Percentiles rank a stretch among this genome's conserved stretches.
Conservation (phyloP, 345 rosid genomes). For the Gossypioides kirkii region DNA sequence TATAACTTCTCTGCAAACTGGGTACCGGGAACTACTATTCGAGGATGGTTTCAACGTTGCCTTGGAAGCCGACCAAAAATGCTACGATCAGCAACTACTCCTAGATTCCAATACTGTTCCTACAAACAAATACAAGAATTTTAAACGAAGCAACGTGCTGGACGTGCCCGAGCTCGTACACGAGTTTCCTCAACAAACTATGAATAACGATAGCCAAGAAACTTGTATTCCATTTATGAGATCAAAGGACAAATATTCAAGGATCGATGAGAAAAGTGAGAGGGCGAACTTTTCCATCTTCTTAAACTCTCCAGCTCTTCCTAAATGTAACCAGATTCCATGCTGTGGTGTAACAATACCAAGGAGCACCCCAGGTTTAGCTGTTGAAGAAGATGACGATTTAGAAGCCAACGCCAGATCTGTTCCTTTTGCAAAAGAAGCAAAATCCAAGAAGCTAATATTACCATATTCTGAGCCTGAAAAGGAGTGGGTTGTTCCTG, state of each 20-base stretch:
- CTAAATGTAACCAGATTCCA: background rate
- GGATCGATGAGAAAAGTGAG: background rate
- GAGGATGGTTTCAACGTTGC: constrained; percentile 4
- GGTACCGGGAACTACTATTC: background rate
- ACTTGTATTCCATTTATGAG: background rate
- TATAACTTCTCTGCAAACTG: background rate
- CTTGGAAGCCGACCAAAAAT: background rate
- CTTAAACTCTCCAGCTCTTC: background rate
- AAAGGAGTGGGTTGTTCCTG: constrained; percentile 37
- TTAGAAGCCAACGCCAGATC: constrained; percentile 1
- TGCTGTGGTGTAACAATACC: background rate
- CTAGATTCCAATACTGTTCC: constrained; percentile 20
- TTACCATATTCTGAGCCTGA: background rate
- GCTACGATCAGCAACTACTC: constrained; percentile 2
- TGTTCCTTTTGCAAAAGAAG: constrained; percentile 1
- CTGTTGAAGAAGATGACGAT: background rate
- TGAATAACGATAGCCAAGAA: background rate
- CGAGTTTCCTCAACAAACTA: background rate
- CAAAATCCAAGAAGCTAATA: background rate
- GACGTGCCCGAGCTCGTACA: background rate
- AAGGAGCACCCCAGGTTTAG: constrained; percentile 8
- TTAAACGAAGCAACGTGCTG: background rate
- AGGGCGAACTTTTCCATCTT: background rate
- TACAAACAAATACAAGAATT: background rate
- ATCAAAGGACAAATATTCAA: background rate